Conservation (phyloP, 2,329 filamentous ascomycete species). For the Mycogone perniciosa region DNA sequence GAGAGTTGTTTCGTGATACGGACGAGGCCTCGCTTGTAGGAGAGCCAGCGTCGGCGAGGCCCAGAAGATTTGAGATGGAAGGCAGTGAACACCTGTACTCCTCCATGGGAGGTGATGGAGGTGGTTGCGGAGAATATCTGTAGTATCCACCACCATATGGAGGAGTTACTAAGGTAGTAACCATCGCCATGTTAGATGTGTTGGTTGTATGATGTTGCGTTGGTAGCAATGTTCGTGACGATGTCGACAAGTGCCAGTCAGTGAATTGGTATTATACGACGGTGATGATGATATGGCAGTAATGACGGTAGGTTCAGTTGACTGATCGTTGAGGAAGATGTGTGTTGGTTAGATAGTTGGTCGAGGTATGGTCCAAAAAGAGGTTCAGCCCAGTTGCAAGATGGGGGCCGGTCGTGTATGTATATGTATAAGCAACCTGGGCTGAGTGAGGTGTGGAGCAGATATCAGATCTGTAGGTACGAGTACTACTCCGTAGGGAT, state of each 20-base stretch:
- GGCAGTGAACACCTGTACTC: slow-evolving; percentile 80
- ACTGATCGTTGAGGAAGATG: not conserved
- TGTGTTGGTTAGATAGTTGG: not conserved
- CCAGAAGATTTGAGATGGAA: slow-evolving; percentile 86
- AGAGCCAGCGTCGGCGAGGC: slow-evolving; percentile 68
- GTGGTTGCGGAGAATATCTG: slow-evolving; percentile 50
- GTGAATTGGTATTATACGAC: not conserved
- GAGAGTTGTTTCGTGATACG: slow-evolving; percentile 36
- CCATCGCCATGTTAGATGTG: slow-evolving; percentile 14
- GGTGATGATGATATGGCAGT: not conserved
- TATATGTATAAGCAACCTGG: slow-evolving; percentile 15
- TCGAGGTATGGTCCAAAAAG: not conserved
- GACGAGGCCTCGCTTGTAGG: slow-evolving; percentile 50
- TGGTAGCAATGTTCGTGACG: not conserved
- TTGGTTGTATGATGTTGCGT: not conserved
- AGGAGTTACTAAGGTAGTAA: slow-evolving; percentile 26
- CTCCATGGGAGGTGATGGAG: slow-evolving; percentile 70
- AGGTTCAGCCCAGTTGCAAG: not conserved
- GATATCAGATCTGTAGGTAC: slow-evolving; percentile 18
- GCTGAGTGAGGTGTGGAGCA: slow-evolving; percentile 12
- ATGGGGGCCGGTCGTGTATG: slow-evolving; percentile 11
- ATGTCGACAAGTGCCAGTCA: not conserved
- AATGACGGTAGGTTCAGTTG: too few species aligned
- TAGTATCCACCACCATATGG: slow-evolving; percentile 17
- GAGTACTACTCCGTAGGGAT: slow-evolving; percentile 4